Evolutionary conservation across 1,284 basidiomycete species (phyloP), one percentile per base, ranked within the genome.

Genomic region (Sanghuangporus weigelae): DNA sequence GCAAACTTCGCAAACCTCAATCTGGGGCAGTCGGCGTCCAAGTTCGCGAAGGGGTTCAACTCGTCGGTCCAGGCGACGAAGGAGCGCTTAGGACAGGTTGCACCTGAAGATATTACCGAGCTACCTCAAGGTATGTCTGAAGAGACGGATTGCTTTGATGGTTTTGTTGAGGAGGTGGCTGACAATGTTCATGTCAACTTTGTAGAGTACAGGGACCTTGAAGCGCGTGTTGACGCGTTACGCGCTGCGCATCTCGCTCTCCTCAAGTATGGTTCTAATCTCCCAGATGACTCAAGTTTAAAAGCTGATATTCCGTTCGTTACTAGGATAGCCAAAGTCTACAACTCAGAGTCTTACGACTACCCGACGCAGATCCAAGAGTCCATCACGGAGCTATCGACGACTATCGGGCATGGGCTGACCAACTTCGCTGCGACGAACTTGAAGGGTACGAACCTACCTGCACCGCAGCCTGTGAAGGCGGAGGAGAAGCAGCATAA

Each of bases 41-140:
- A 86, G 79, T 69, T 96, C 67, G 82, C 86, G 68, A 95, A 94
- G 79, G 89, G 89, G 68, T 87, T 97, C 77, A 88, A 84, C 72
- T 93, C 91, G 59, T 89, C 90, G 68, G 85, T 95, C 11, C 95
- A 96, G 76, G 91, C 91, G 2, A 94, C 93, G n/a, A 87, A 83
- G 69, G 96, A 99, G 77, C 84, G 91, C 58, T 82, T 98, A 3
- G 96, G 96, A 31, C 89, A 93, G 70, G 85, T 97, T 63, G 85
- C 92, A 14, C 83, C 90, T 21, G 94, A 95, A 66, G 96, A 96
- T 70, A 96, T 99, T 72, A 99, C 96, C 19, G 96, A 98, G 77
- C 83, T 95, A 42, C 90, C 91, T n/a, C 88, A 92, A 76, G 90
- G 90, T 89, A 49, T 53, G 39, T 42, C 1, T 57, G 21, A 26